Conservation (phyloP, 1,284 basidiomycete species). For the Ganoderma leucocontextum region DNA sequence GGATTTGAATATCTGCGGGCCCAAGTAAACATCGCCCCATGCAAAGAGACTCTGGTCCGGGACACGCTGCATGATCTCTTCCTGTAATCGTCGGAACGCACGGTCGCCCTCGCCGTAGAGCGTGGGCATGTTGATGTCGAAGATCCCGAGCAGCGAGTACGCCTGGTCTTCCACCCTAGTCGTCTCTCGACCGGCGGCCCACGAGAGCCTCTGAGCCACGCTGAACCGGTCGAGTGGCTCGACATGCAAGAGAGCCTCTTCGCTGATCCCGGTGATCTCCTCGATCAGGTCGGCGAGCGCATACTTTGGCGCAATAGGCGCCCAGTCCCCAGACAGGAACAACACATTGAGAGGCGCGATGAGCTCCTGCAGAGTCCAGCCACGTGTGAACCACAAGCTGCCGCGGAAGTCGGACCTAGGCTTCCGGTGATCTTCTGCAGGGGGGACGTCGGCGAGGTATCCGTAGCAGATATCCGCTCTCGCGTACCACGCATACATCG, state of each 20-base stretch:
- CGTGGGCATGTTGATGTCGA: slow-evolving; percentile 3
- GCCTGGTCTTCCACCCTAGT: slow-evolving; percentile 1
- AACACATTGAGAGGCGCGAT: slow-evolving; percentile 3
- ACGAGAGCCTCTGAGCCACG: slow-evolving; percentile 5
- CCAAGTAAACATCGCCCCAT: neutral
- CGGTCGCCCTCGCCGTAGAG: slow-evolving; percentile 1
- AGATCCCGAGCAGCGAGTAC: neutral
- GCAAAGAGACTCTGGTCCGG: slow-evolving; percentile 5
- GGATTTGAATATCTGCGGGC: neutral
- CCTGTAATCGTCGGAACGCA: neutral
- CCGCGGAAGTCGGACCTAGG: neutral
- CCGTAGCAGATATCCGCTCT: neutral
- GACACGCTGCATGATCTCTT: slow-evolving; percentile 4
- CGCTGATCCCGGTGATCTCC: slow-evolving; percentile 4
- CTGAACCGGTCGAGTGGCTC: slow-evolving; percentile 3
- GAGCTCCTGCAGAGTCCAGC: slow-evolving; percentile 6
- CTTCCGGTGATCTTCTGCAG: neutral
- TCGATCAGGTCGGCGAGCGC: neutral
- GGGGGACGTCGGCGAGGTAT: neutral
- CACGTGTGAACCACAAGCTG: neutral
- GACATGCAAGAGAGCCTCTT: neutral
- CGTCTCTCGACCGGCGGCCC: slow-evolving; percentile 1
- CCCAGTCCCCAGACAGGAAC: neutral
- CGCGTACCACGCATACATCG: slow-evolving; percentile 7
- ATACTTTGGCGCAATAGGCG: neutral